Base-by-base conservation (phyloP, 805 yeast genomes). In the Blastobotrys americana region DNA sequence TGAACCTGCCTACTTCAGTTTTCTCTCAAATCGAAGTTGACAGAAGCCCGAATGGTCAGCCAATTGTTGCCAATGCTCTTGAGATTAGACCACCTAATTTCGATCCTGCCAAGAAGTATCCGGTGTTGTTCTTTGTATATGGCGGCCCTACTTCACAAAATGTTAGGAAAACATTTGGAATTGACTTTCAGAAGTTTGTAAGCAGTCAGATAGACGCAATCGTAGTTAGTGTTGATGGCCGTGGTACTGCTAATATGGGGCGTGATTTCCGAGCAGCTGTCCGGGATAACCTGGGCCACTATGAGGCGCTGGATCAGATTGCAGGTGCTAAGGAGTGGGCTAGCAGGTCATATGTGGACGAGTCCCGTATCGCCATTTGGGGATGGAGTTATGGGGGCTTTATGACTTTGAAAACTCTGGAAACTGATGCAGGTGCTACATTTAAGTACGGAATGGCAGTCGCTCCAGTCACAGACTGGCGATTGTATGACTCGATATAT, bases 341-440 rank as follows among this genome's bases (percentile, higher is more conserved):
- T 2, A 39, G 64, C 3, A 76, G 74, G 53, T 47, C 70, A 2
- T 90, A 82, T 57, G 82, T 93, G 35, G 84, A 89, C 59, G 63
- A 68, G 19, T 67, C 72, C 3, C 74, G 77, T 48, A 79, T 86
- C 9, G 94, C 95, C 0, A 77, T 90, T 44, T 93, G 97, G 90
- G 98, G 98, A 5, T 93, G 98, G 98, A 84, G 95, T 18, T 93
- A 90, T 60, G 98, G 98, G 39, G 98, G 97, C 0, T 93, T 78
- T 60, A 74, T 87, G 72, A 88, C 98, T 0, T 72, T 93, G 55
- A 93, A 89, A 65, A 83, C 95, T 0, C 67, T 93, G 39, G 97
- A 93, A 64, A 71, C 72, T 18, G 97, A 93, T 63, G 72, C 70
- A 2, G 86, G 87, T 15, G 67, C 76, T 31, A 76, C 79, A 13